These are phyloP conservation scores for Mallotus nudiflorus DNA, from an alignment of 345 rosid genomes.

Conservation along the genomic window DNA sequence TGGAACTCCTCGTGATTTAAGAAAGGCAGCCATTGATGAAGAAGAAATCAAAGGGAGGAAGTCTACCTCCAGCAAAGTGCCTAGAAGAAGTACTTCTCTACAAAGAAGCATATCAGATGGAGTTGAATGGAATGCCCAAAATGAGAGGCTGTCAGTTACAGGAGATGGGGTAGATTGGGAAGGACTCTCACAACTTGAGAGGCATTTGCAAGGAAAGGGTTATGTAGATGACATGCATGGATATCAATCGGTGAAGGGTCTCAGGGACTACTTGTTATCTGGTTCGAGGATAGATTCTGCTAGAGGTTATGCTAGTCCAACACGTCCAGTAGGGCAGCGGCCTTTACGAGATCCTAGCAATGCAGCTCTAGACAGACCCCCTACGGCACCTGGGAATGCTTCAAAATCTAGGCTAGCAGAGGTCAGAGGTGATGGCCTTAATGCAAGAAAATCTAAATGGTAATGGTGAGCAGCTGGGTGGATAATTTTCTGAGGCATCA, in stretches of 20 bases:
- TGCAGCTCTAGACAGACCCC: slow-evolving; percentile 55
- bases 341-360: slow-evolving; percentile 30
- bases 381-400: slow-evolving; percentile 46
- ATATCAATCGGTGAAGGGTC: slow-evolving; percentile 58
- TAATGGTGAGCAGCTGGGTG: slow-evolving; percentile 43
- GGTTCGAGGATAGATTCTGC: slow-evolving; percentile 53
- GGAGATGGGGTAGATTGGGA: slow-evolving; percentile 61
- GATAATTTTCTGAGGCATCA: slow-evolving; percentile 1
- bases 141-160: slow-evolving; percentile 46
- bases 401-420: slow-evolving; percentile 65
- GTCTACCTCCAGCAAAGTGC: slow-evolving; percentile 49
- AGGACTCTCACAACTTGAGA: slow-evolving; percentile 48
- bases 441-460: slow-evolving; percentile 63
- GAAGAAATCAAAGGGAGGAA: slow-evolving; percentile 62
- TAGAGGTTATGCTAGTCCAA: slow-evolving; percentile 53
- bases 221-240: slow-evolving; percentile 62
- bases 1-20: slow-evolving; percentile 34
- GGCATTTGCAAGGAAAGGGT: slow-evolving; percentile 42
- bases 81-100: slow-evolving; percentile 60
- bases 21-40: slow-evolving; percentile 39
- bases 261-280: slow-evolving; percentile 58
- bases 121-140: slow-evolving; percentile 65
- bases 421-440: slow-evolving; percentile 47
- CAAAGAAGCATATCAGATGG: slow-evolving; percentile 87
- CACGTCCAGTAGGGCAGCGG: slow-evolving; percentile 31